Base-by-base conservation (phyloP, 306 rosid species). In the Inga laurina region DNA sequence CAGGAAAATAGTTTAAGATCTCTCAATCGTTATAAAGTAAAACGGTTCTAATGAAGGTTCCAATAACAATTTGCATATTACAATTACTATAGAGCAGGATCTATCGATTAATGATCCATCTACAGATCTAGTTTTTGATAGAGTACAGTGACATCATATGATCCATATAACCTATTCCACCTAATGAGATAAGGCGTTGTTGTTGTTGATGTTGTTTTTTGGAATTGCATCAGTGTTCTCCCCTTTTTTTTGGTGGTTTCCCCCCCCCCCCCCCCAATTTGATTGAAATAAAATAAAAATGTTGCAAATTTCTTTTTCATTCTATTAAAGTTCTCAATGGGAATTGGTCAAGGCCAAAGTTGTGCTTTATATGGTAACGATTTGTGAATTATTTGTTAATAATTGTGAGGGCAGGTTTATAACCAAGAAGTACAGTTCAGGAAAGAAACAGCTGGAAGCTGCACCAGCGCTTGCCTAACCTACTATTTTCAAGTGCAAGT, bases 341-440 rank as follows among this genome's bases (percentile, higher is more conserved):
- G 24, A 19, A 54, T 16, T 7, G 61, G 2, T 19, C 24, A 7
- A 54, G 24, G 22, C 61, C 19, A 22, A 19, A 21, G 22, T 54
- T 54, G n/a, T 18, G 61, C 10, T 22, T 2, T 18, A 16, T 1
- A 19, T 54, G 62, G 62, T 7, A 18, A 52, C 61, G 22, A 44
- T 73, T 61, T 44, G 56, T 70, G 74, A 69, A 18, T 4, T 52
- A 54, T 56, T 69, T 74, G 41, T 22, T 4, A 2, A 3, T 2
- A 65, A 69, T 81, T 66, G 16, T 24, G 79, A 27, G 41, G 82
- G 48, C 91, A 97, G 99, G 91, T 97, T 97, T 86, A 88, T 90
- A 72, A 91, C 98, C 86, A 92, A 90, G 90, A 95, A 93, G 77
- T 91, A 85, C 89, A 94, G 97, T 83, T 89, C 95, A 51, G 76